Evolutionary conservation across 768 basidiomycete genomes (phyloP), one percentile per base, ranked within the genome.

Genomic region (Lactifluus rugatus): DNA sequence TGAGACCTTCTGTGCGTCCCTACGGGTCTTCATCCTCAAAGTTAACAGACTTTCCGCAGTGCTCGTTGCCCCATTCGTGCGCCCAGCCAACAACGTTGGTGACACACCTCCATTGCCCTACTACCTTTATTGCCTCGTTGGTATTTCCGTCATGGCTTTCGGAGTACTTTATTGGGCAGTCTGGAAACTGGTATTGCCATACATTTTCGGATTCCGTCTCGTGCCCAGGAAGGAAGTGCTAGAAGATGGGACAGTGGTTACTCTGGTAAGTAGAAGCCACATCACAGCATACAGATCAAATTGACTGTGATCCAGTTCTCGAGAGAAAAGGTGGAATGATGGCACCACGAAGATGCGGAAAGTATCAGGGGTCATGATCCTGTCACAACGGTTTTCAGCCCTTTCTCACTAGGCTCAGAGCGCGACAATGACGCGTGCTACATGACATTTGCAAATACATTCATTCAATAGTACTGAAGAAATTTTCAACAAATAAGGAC

Each of bases 101-200:
- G 81, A 84, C 61, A 81, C 81, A 0, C 81, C 81, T 11, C 79
- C 82, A 11, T 64, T 83, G 36, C 80, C 82, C 2, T 82, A 83
- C 58, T 83, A 82, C 65, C 63, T 81, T 75, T 81, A 81, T 64
- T 78, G 78, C 61, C 70, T 81, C 6, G 76, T 82, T 1, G 80
- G 78, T 0, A 81, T 81, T 54, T 76, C 64, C 0, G 68, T 82
- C 56, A 70, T 81, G 70, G 49, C 72, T 1, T 10, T 68, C 13
- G 81, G 81, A 6, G 72, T 78, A 0, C 34, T 75, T 1, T 83
- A 81, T 64, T 83, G 81, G 81, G 77, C 75, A 0, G 69, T 66
- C 3, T 83, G 81, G 81, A 72, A 81, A 0, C 54, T 81, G 42
- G 25, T 78, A 1, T 64, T 82, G 10, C 81, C 81, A 7, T 70